phyloP scores from a whole-genome alignment of 2,329 filamentous ascomycete genomes.

The Phyllosticta citribraziliensis region DNA sequence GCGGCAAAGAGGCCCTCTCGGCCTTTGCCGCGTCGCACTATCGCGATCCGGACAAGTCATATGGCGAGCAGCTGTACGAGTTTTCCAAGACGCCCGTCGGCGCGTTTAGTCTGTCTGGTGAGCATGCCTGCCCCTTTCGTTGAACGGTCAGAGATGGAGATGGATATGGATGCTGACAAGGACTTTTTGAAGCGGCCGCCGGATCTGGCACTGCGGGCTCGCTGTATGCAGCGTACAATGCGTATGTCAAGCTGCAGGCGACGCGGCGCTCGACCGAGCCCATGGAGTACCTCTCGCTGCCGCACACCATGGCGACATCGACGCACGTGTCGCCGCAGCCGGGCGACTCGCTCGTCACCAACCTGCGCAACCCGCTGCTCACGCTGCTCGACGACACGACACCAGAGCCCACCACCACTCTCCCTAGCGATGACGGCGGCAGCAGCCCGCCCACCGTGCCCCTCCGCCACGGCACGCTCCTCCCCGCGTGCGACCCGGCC shows the following conservation, averaged over 20 bases:
- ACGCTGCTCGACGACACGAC: constrained; percentile 37
- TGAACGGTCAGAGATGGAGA: not conserved
- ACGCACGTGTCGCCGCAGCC: constrained; percentile 27
- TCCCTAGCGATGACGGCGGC: constrained; percentile 34
- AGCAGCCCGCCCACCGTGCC: constrained; percentile 18
- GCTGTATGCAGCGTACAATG: constrained; percentile 40
- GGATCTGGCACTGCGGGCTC: constrained; percentile 39
- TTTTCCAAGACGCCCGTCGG: constrained; percentile 43
- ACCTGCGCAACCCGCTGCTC: constrained; percentile 37
- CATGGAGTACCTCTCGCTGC: constrained; percentile 39
- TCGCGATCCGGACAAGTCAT: constrained; percentile 38
- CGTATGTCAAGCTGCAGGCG: constrained; percentile 30
- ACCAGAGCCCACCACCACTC: constrained; percentile 23
- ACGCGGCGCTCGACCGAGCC: constrained; percentile 20
- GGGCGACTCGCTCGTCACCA: constrained; percentile 27
- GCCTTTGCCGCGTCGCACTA: constrained; percentile 36
- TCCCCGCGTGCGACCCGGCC: constrained; percentile 38
- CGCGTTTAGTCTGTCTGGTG: constrained; percentile 35
- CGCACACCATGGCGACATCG: constrained; percentile 34
- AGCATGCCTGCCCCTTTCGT: not conserved
- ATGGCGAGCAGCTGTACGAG: constrained; percentile 40
- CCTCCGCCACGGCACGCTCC: constrained; percentile 38
- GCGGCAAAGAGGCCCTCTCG: constrained; percentile 33
- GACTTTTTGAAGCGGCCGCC: constrained; percentile 25
- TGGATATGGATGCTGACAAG: not conserved